A percentile compares a stretch with the other conserved stretches of the same genome.
Evolutionary conservation across 2,329 filamentous ascomycete genomes (phyloP).

Genomic region (Aspergillus carbonarius): DNA sequence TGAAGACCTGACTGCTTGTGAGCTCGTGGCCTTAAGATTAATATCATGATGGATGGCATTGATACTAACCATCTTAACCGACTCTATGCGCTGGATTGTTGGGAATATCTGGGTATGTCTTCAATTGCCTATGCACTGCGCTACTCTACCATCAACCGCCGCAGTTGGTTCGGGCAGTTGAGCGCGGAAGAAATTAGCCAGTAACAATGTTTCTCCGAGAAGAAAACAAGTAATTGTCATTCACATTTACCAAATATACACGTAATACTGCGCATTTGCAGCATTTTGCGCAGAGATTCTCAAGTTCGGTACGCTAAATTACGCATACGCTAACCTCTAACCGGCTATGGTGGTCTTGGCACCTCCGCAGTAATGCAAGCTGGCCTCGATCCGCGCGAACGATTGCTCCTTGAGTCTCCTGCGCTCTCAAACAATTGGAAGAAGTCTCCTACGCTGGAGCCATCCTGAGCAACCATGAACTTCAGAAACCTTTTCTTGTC

Average conservation of each 20-base stretch:
- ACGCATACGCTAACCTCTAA: constrained; percentile 6
- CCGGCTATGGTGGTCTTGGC: constrained; percentile 9
- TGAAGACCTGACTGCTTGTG: constrained; percentile 65
- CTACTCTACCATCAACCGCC: constrained; percentile 5
- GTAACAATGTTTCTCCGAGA: constrained; percentile 37
- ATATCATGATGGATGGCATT: background rate
- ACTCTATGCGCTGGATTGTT: constrained; percentile 2
- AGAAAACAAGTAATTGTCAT: constrained; percentile 9
- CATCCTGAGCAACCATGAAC: constrained; percentile 31
- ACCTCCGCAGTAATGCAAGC: constrained; percentile 37
- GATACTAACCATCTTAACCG: constrained; percentile 32
- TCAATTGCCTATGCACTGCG: constrained; percentile 12
- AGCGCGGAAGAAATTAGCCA: constrained; percentile 32
- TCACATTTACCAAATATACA: background rate
- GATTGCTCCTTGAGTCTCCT: constrained; percentile 7
- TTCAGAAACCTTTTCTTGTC: constrained; percentile 50
- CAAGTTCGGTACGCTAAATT: constrained; percentile 9
- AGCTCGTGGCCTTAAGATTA: background rate
- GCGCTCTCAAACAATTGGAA: constrained; percentile 20
- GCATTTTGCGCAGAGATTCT: background rate
- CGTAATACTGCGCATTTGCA: background rate
- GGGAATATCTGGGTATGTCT: constrained; percentile 9
- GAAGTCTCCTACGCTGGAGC: constrained; percentile 1
- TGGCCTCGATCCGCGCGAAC: constrained; percentile 28
- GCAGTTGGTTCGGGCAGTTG: constrained; percentile 13